Conservation (phyloP, 2,329 filamentous ascomycete genomes). For the Penicillium freii region DNA sequence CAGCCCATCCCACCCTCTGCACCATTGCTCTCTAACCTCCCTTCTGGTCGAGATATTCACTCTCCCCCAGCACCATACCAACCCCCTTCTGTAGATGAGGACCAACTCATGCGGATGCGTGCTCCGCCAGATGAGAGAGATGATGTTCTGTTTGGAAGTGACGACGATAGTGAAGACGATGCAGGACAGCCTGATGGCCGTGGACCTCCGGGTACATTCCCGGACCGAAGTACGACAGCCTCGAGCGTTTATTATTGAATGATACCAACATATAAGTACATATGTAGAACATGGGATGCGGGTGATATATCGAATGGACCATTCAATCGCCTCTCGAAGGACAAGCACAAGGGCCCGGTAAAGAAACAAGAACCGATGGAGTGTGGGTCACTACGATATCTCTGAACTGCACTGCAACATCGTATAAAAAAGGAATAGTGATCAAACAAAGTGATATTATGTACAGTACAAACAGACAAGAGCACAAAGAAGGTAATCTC, state of each 20-base stretch:
- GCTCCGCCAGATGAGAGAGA: conserved; percentile 55
- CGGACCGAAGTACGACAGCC: conserved; percentile 33
- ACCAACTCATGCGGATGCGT: conserved; percentile 59
- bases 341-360: neutral
- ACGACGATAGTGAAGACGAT: conserved; percentile 48
- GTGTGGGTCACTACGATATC: neutral
- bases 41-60: conserved; percentile 85
- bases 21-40: conserved; percentile 73
- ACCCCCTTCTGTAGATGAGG: conserved; percentile 63
- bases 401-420: neutral
- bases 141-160: conserved; percentile 29
- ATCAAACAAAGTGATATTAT: conserved; percentile 31
- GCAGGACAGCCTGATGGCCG: conserved; percentile 16
- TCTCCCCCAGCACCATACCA: conserved; percentile 63
- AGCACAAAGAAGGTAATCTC: conserved; percentile 8
- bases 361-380: neutral
- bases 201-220: conserved; percentile 36
- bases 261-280: neutral
- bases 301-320: neutral
- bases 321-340: neutral
- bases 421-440: conserved; percentile 18
- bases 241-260: conserved; percentile 37
- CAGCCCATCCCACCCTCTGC: conserved; percentile 71
- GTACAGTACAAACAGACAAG: conserved; percentile 25
- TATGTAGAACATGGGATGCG: neutral